phyloP scores from a whole-genome alignment of 1,284 basidiomycete species.

The Moesziomyces globuligerus region DNA sequence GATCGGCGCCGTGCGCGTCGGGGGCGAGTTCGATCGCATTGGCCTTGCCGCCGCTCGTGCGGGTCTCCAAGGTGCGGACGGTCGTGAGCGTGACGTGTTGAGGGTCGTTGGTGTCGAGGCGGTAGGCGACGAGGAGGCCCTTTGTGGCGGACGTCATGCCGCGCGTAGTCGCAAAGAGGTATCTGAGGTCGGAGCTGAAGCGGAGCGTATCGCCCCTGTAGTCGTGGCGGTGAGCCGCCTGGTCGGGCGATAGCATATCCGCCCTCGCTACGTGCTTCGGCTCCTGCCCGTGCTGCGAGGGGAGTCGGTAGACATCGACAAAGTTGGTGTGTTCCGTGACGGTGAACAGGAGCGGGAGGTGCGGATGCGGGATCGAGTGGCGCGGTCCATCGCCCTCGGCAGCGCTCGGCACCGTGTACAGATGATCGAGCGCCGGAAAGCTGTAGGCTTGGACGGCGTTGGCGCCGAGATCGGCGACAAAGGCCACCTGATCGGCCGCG shows the following conservation, averaged over 20 bases:
- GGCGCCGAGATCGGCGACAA: constrained; percentile 57
- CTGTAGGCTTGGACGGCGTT: constrained; percentile 57
- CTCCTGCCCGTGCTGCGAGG: neutral
- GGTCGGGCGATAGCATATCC: constrained; percentile 26
- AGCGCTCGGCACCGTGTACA: constrained; percentile 28
- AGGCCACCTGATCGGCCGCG: constrained; percentile 31
- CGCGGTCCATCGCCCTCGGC: constrained; percentile 55
- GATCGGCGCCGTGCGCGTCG: neutral
- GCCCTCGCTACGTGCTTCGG: constrained; percentile 8
- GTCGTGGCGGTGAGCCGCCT: constrained; percentile 4
- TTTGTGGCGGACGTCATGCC: constrained; percentile 33
- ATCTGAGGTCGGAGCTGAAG: constrained; percentile 43
- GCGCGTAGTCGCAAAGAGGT: constrained; percentile 57
- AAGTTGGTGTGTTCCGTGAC: constrained; percentile 62
- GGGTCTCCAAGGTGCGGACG: constrained; percentile 36
- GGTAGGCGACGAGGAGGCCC: constrained; percentile 49
- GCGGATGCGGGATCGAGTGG: constrained; percentile 55
- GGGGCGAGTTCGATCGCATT: constrained; percentile 61
- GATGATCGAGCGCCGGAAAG: constrained; percentile 21
- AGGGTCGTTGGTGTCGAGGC: constrained; percentile 3
- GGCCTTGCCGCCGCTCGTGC: constrained; percentile 61
- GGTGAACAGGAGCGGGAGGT: constrained; percentile 35
- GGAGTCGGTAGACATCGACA: constrained; percentile 40
- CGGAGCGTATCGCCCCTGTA: constrained; percentile 62
- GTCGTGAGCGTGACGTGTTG: constrained; percentile 3